Evolutionary conservation across 2,329 filamentous ascomycete genomes (phyloP).

Genomic region (Aspergillus brunneoviolaceus): DNA sequence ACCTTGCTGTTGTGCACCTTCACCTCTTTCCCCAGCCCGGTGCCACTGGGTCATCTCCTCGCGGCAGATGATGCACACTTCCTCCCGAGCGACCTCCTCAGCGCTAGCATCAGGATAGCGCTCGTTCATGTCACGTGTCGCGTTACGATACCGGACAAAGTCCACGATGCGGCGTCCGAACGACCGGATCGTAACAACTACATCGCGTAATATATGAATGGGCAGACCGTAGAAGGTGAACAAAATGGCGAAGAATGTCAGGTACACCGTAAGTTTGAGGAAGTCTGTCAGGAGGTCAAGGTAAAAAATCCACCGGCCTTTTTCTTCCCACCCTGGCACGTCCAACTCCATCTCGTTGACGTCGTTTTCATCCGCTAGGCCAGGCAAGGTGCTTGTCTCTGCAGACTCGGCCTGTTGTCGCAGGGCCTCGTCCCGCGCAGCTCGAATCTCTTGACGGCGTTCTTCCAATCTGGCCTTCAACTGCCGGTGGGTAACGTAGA

Average conservation of each 20-base stretch:
- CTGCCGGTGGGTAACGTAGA: conserved; percentile 71
- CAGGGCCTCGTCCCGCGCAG: conserved; percentile 50
- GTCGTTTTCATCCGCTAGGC: conserved; percentile 66
- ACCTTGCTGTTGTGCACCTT: conserved; percentile 30
- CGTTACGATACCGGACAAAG: conserved; percentile 84
- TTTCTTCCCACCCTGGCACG: conserved; percentile 93
- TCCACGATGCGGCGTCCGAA: conserved; percentile 88
- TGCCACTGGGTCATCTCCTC: conserved; percentile 90
- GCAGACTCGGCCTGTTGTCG: conserved; percentile 38
- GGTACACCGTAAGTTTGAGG: conserved; percentile 83
- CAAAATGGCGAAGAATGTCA: conserved; percentile 89
- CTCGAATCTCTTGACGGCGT: conserved; percentile 65
- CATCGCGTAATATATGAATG: conserved; percentile 93
- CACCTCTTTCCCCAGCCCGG: conserved; percentile 46
- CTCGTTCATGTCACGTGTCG: conserved; percentile 89
- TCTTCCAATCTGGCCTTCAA: conserved; percentile 67
- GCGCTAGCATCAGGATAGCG: conserved; percentile 85
- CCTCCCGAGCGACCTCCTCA: conserved; percentile 80
- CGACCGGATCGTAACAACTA: conserved; percentile 89
- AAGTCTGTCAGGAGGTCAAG: conserved; percentile 87
- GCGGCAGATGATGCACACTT: conserved; percentile 95
- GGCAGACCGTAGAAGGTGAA: conserved; percentile 92
- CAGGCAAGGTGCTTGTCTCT: conserved; percentile 35
- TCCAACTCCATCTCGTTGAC: conserved; percentile 93
- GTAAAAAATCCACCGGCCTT: conserved; percentile 87